phyloP scores from a whole-genome alignment of 2,329 filamentous ascomycete genomes.

The Ustilaginoidea virens region DNA sequence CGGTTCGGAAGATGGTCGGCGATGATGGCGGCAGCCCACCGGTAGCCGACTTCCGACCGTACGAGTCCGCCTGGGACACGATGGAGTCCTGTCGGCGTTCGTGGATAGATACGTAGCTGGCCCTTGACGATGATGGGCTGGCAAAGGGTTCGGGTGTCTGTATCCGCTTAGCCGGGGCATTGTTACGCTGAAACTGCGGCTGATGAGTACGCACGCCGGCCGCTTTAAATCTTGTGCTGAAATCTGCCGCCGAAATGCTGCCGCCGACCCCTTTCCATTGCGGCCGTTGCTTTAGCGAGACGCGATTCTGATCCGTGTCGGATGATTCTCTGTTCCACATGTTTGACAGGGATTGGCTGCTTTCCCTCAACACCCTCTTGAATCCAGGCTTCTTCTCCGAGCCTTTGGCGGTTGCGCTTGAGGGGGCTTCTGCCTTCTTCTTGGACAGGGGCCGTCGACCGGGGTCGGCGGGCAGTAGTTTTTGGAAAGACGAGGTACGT shows the following conservation, averaged over 20 bases:
- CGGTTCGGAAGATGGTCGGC: constrained; percentile 17
- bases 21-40: constrained; percentile 28
- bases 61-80: constrained; percentile 39
- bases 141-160: constrained; percentile 15
- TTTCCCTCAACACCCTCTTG: constrained; percentile 35
- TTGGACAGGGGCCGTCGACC: constrained; percentile 10
- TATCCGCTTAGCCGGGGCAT: constrained; percentile 1
- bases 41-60: constrained; percentile 32
- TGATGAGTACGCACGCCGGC: constrained; percentile 4
- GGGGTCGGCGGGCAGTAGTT: neutral
- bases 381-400: constrained; percentile 12
- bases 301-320: constrained; percentile 8
- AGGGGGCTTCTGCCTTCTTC: constrained; percentile 13
- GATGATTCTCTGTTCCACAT: constrained; percentile 33
- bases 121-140: constrained; percentile 26
- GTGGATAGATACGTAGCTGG: constrained; percentile 34
- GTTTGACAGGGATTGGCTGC: constrained; percentile 29
- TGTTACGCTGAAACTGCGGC: constrained; percentile 2
- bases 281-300: constrained; percentile 9
- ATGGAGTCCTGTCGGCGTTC: constrained; percentile 37
- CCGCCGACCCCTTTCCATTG: constrained; percentile 11
- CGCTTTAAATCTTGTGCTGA: constrained; percentile 2
- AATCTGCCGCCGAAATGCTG: constrained; percentile 2
- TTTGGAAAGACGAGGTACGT: constrained; percentile 6
- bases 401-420: constrained; percentile 6